These are phyloP conservation scores for Lenwebbia sp. DNA, from an alignment of 345 rosid species.

Conservation along the genomic window DNA sequence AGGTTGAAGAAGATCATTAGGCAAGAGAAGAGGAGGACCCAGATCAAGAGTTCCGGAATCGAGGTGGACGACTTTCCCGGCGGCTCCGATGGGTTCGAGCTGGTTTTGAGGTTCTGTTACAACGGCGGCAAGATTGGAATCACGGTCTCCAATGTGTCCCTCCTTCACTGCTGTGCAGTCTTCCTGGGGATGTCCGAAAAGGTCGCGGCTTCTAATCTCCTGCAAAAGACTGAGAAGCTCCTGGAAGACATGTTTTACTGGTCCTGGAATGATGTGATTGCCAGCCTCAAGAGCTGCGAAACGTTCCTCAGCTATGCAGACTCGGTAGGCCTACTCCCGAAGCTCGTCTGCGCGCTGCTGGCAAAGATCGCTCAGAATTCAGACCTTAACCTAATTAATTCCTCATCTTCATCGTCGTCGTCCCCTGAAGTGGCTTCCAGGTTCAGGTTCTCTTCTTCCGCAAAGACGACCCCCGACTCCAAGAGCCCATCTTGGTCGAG, in stretches of 20 bases:
- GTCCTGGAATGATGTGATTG: conserved; percentile 50
- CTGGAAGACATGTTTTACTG: conserved; percentile 51
- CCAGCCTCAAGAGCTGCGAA: conserved; percentile 47
- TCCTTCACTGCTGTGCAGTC: conserved; percentile 47
- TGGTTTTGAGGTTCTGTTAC: conserved; percentile 62
- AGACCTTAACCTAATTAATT: conserved; percentile 18
- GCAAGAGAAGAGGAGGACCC: conserved; percentile 33
- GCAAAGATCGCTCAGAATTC: conserved; percentile 56
- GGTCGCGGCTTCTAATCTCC: conserved; percentile 33
- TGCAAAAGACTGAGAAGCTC: conserved; percentile 41
- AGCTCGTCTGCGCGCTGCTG: conserved; percentile 35
- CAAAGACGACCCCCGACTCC: conserved; percentile 16
- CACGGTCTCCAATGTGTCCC: conserved; percentile 36
- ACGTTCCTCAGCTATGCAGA: conserved; percentile 41
- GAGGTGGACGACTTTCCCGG: conserved; percentile 51
- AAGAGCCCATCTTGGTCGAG: conserved; percentile 17
- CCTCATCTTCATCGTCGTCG: conserved; percentile 37
- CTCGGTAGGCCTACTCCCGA: conserved; percentile 39
- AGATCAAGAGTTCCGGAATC: conserved; percentile 21
- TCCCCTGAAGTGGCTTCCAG: conserved; percentile 37
- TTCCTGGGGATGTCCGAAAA: conserved; percentile 64
- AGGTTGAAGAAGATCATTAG: conserved; percentile 43
- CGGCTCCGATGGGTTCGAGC: conserved; percentile 56
- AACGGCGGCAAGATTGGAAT: conserved; percentile 37
- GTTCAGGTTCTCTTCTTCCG: conserved; percentile 30